phyloP scores from a whole-genome alignment of 2,329 filamentous ascomycete genomes.

The Pyrenophora tritici-repentis region DNA sequence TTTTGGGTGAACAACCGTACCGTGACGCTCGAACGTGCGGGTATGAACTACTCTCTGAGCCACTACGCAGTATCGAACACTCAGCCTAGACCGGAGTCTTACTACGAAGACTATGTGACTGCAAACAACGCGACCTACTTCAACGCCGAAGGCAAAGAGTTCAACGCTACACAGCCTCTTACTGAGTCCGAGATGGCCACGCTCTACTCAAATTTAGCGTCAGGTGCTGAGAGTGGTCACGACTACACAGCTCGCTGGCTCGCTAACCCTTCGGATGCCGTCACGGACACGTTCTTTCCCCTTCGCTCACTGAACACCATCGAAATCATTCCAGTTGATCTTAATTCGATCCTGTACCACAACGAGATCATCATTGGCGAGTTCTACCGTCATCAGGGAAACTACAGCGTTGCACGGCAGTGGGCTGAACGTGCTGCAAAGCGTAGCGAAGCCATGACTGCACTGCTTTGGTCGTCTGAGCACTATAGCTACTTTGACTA shows the following conservation, averaged over 20 bases:
- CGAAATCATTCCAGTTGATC: conserved; percentile 65
- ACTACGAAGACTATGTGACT: conserved; percentile 67
- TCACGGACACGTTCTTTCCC: conserved; percentile 66
- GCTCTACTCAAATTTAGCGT: conserved; percentile 67
- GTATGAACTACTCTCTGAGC: conserved; percentile 61
- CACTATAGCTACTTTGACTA: conserved; percentile 71
- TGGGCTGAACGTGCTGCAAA: conserved; percentile 58
- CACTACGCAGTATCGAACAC: conserved; percentile 67
- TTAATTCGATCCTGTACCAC: conserved; percentile 71
- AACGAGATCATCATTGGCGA: conserved; percentile 65
- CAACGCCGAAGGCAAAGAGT: conserved; percentile 62
- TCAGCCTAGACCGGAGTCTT: conserved; percentile 70
- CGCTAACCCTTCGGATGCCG: conserved; percentile 61
- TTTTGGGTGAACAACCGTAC: conserved; percentile 68
- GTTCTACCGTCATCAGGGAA: conserved; percentile 59
- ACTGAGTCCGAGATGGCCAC: conserved; percentile 58
- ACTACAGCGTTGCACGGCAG: conserved; percentile 54
- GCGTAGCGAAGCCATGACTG: conserved; percentile 66
- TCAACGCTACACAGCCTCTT: conserved; percentile 57
- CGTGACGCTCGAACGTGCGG: conserved; percentile 55
- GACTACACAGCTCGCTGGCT: conserved; percentile 68
- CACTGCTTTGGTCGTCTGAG: conserved; percentile 67
- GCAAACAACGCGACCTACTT: conserved; percentile 70
- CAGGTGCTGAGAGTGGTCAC: conserved; percentile 69
- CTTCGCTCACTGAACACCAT: conserved; percentile 66